Conservation (phyloP, 2,329 filamentous ascomycete species). For the Orbilia javanica region DNA sequence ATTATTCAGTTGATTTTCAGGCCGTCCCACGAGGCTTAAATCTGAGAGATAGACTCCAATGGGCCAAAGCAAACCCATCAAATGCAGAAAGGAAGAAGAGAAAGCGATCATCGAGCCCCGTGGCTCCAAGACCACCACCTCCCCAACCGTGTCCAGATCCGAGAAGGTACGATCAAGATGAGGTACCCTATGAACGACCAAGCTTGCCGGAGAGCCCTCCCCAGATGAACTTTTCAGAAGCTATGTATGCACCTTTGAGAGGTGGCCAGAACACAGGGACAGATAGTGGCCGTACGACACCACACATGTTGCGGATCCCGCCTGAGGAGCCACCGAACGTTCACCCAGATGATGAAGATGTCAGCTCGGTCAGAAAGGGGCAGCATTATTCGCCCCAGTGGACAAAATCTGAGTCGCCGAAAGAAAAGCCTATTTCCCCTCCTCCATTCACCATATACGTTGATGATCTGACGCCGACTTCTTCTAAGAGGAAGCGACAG, state of each 20-base stretch:
- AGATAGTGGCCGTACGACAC: slow-evolving; percentile 1
- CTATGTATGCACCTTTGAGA: neutral
- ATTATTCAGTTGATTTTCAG: neutral
- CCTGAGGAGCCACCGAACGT: neutral
- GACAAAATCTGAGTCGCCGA: neutral
- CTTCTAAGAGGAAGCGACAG: neutral
- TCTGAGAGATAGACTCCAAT: neutral
- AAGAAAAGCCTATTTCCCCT: neutral
- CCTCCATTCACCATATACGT: neutral
- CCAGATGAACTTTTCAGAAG: neutral
- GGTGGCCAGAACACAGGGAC: neutral
- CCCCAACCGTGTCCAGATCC: neutral
- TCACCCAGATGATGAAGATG: neutral
- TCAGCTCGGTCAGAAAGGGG: neutral
- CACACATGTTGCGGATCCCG: slow-evolving; percentile 9
- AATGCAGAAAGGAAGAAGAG: neutral
- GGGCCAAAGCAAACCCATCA: neutral
- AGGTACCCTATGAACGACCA: neutral
- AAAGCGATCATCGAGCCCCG: neutral
- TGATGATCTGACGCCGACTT: neutral
- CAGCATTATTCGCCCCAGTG: neutral
- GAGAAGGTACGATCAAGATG: neutral
- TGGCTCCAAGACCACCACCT: neutral
- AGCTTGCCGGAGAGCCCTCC: neutral
- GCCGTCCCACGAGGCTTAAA: neutral